These are phyloP conservation scores for Backusella parvicylindrica DNA, from an alignment of 192 early-diverging fungal genomes.

Conservation along the genomic window DNA sequence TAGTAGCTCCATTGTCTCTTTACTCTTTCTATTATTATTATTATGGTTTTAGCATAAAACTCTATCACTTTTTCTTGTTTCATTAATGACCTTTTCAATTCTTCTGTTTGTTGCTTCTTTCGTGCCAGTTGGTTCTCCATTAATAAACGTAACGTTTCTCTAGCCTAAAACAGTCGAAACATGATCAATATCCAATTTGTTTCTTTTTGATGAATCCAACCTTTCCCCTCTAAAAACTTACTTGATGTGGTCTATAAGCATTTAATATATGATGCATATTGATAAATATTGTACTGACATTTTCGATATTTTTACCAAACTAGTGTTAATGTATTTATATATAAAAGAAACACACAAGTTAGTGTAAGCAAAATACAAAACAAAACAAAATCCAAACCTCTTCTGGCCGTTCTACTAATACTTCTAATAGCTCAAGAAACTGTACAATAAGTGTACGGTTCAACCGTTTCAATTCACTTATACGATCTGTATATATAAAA, in stretches of 20 bases:
- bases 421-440: slow-evolving; percentile 68
- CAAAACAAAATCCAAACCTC: slow-evolving; percentile 42
- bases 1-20: slow-evolving; percentile 12
- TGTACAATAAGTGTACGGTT: slow-evolving; percentile 61
- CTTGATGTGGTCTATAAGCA: slow-evolving; percentile 78
- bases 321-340: slow-evolving; percentile 18
- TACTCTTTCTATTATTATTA: slow-evolving; percentile 9
- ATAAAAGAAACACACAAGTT: too few relatives aligned
- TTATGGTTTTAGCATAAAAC: not conserved
- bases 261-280: slow-evolving; percentile 86
- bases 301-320: slow-evolving; percentile 57
- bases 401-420: slow-evolving; percentile 46
- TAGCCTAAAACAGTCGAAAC: slow-evolving; percentile 31
- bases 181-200: not conserved
- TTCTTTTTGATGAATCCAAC: not conserved
- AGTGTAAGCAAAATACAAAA: not conserved
- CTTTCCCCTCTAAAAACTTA: slow-evolving; percentile 17
- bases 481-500: slow-evolving; percentile 47
- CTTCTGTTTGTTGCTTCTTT: slow-evolving; percentile 40
- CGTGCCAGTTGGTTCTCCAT: slow-evolving; percentile 63
- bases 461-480: slow-evolving; percentile 61
- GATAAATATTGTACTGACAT: slow-evolving; percentile 66
- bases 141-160: slow-evolving; percentile 64
- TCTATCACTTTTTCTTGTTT: not conserved
- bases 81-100: slow-evolving; percentile 35